A percentile compares a stretch with the other conserved stretches of the same genome.
Conservation (phyloP, 352 stramenopile species). For the Phytophthora pistaciae region DNA sequence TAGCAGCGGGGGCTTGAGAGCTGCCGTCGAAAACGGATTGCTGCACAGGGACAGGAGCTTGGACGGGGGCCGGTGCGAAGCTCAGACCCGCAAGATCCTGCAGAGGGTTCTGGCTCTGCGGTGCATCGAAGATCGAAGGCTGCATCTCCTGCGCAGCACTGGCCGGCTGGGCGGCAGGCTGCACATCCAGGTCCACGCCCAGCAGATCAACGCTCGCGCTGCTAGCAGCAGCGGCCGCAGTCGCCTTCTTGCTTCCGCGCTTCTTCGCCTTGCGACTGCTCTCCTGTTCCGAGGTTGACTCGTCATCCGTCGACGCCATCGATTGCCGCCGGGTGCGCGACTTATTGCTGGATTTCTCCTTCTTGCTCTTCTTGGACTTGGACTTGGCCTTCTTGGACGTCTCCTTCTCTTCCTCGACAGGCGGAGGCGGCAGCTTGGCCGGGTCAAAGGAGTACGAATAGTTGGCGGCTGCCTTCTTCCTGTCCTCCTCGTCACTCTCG, state of each 20-base stretch:
- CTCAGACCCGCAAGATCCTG: constrained; percentile 68
- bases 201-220: constrained; percentile 56
- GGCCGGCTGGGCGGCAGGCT: constrained; percentile 11
- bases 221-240: constrained; percentile 7
- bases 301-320: constrained; percentile 51
- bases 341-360: constrained; percentile 41
- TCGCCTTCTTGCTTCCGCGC: constrained; percentile 30
- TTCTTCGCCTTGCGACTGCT: constrained; percentile 49
- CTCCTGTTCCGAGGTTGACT: constrained; percentile 47
- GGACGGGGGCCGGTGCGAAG: constrained; percentile 37
- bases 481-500: constrained; percentile 42
- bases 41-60: constrained; percentile 15
- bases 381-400: constrained; percentile 25
- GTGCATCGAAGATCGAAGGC: constrained; percentile 52
- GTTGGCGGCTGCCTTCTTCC: constrained; percentile 31
- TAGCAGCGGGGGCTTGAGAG: neutral
- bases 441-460: constrained; percentile 65
- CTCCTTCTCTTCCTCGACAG: constrained; percentile 32
- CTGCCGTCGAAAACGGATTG: constrained; percentile 17
- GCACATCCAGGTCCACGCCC: constrained; percentile 54
- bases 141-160: constrained; percentile 27
- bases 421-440: constrained; percentile 51
- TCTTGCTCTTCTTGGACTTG: constrained; percentile 41
- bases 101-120: constrained; percentile 46
- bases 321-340: constrained; percentile 42